These are phyloP conservation scores for Ophiobolus disseminans DNA, from an alignment of 2,329 filamentous ascomycete species.

Conservation along the genomic window DNA sequence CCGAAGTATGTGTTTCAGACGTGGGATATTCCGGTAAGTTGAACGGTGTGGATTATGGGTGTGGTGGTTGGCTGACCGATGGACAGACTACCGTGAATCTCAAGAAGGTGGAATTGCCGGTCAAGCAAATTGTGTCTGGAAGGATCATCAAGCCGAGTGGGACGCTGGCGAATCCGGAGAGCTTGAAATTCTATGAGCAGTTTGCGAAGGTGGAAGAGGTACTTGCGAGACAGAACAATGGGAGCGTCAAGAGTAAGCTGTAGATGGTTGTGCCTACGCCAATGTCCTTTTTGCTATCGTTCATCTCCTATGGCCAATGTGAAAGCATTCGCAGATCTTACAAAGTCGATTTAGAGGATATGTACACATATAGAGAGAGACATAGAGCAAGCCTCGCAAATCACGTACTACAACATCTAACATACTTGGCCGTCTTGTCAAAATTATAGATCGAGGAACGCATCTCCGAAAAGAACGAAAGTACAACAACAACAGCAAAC, in stretches of 20 bases:
- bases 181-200: constrained; percentile 78
- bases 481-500: too few species aligned
- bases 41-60: background rate
- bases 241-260: constrained; percentile 32
- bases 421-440: too few species aligned
- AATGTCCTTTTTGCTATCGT: too few species aligned
- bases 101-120: constrained; percentile 84
- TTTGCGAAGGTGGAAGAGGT: constrained; percentile 76
- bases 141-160: constrained; percentile 76
- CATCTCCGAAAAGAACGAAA: too few species aligned
- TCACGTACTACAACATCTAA: too few species aligned
- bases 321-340: too few species aligned
- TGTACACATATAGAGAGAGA: too few species aligned
- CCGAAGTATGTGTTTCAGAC: constrained; percentile 81
- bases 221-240: constrained; percentile 33
- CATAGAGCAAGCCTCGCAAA: too few species aligned
- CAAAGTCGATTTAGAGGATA: too few species aligned
- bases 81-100: constrained; percentile 78
- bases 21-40: constrained; percentile 77
- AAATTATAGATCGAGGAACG: too few species aligned
- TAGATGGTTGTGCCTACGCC: too few species aligned
- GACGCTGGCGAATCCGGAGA: constrained; percentile 77
- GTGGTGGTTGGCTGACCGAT: constrained; percentile 5
- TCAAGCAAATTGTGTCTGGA: constrained; percentile 84
- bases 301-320: too few species aligned